Percentiles rank a stretch among this genome's conserved stretches.
Evolutionary conservation across 257 asterid genomes (phyloP).

Genomic region (Capsicum pubescens): DNA sequence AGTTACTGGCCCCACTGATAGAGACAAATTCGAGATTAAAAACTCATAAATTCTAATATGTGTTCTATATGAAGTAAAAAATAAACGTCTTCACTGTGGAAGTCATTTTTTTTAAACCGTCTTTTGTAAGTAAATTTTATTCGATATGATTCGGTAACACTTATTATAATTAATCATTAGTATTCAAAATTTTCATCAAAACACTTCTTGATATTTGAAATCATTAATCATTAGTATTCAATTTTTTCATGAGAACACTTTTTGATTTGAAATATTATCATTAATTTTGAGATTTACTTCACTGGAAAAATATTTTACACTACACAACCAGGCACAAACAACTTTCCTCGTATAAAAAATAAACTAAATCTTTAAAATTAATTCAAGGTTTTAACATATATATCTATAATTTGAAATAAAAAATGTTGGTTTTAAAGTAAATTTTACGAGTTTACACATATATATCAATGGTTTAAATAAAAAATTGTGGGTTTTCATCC

Average conservation of each 20-base stretch:
- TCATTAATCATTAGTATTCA: too few relatives aligned
- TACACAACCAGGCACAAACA: neutral
- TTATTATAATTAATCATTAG: neutral
- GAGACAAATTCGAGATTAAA: slow-evolving; percentile 38
- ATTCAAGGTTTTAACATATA: too few relatives aligned
- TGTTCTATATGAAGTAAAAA: neutral
- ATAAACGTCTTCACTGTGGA: neutral
- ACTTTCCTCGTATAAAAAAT: neutral
- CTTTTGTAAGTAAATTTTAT: too few relatives aligned
- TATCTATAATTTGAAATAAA: too few relatives aligned
- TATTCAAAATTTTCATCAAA: neutral
- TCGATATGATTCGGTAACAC: neutral
- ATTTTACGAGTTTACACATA: neutral
- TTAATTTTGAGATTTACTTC: too few relatives aligned
- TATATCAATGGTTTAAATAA: too few relatives aligned
- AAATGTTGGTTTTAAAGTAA: neutral
- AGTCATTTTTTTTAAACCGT: neutral
- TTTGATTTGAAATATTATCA: neutral
- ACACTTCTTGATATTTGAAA: neutral
- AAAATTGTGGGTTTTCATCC: neutral
- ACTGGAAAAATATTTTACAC: neutral
- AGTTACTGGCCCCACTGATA: slow-evolving; percentile 37
- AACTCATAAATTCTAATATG: slow-evolving; percentile 33
- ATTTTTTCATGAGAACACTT: neutral
- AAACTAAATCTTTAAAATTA: neutral